Percentiles rank a stretch among this genome's conserved stretches.
Evolutionary conservation across 371 early-diverging fungal genomes (phyloP).

Genomic region (Mortierella sp.): DNA sequence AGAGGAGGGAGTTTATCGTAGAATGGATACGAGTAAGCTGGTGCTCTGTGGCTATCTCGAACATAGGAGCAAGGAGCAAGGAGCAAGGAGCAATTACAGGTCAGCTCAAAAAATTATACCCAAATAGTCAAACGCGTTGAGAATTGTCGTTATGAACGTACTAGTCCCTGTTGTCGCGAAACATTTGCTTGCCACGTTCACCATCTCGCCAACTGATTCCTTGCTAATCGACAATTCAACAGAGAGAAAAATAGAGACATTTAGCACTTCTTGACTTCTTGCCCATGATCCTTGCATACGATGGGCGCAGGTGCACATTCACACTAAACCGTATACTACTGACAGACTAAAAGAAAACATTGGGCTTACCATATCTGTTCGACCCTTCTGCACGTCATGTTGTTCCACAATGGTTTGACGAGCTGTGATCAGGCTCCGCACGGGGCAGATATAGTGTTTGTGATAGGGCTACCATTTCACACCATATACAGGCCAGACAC

Average conservation of each 20-base stretch:
- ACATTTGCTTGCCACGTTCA: conserved; percentile 15
- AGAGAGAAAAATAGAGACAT: not conserved
- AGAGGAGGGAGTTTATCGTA: not conserved
- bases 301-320: not conserved
- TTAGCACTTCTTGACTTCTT: not conserved
- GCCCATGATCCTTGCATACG: not conserved
- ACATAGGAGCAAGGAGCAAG: not conserved
- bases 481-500: too few species aligned
- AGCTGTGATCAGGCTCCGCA: conserved; percentile 12
- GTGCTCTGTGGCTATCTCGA: not conserved
- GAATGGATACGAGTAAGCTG: not conserved
- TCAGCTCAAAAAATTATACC: not conserved
- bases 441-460: conserved; percentile 17
- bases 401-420: conserved; percentile 45
- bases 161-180: conserved; percentile 27
- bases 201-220: conserved; percentile 44
- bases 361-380: conserved; percentile 33
- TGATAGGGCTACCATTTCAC: not conserved
- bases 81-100: not conserved
- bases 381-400: conserved; percentile 26
- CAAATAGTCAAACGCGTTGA: not conserved
- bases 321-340: not conserved
- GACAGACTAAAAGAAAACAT: not conserved
- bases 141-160: not conserved
- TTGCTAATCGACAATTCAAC: conserved; percentile 26